These are phyloP conservation scores for barley (Hordeum vulgare) DNA, from an alignment of 176 grass and related monocot genomes.

Conservation along the genomic window DNA sequence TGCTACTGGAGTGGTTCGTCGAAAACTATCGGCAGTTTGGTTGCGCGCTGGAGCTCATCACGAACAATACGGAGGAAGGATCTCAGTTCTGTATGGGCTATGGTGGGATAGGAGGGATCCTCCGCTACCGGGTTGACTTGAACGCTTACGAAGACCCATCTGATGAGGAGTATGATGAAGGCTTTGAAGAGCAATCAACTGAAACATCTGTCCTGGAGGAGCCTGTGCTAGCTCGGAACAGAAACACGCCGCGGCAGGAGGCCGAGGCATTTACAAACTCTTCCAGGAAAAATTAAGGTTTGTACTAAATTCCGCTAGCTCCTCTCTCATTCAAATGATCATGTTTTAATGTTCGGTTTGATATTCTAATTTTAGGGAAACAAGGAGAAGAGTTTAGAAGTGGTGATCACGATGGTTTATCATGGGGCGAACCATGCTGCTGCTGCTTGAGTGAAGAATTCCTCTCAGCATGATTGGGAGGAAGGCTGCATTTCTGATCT, in stretches of 20 bases:
- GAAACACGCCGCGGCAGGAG: background rate
- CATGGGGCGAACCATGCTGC: background rate
- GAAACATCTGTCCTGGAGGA: slow-evolving; percentile 30
- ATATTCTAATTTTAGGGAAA: background rate
- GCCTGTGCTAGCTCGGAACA: slow-evolving; percentile 11
- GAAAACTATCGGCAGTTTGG: slow-evolving; percentile 20
- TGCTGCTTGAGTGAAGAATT: background rate
- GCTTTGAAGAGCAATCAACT: slow-evolving; percentile 35
- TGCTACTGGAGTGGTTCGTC: slow-evolving; percentile 26
- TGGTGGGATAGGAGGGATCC: slow-evolving; percentile 32
- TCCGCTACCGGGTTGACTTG: slow-evolving; percentile 20
- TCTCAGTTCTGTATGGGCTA: slow-evolving; percentile 26
- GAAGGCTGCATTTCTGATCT: background rate
- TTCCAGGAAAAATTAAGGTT: slow-evolving; percentile 19
- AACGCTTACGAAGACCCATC: slow-evolving; percentile 18
- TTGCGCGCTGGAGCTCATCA: slow-evolving; percentile 27
- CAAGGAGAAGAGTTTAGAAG: background rate
- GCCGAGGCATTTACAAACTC: slow-evolving; percentile 11
- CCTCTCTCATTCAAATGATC: background rate
- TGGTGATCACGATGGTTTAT: background rate
- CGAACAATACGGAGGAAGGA: slow-evolving; percentile 20
- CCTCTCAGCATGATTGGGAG: background rate
- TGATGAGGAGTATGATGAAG: slow-evolving; percentile 24
- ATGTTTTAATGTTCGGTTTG: background rate
- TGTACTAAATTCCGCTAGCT: background rate